These are phyloP conservation scores for Solanum neorickii DNA, from an alignment of 257 asterid species.

Conservation along the genomic window DNA sequence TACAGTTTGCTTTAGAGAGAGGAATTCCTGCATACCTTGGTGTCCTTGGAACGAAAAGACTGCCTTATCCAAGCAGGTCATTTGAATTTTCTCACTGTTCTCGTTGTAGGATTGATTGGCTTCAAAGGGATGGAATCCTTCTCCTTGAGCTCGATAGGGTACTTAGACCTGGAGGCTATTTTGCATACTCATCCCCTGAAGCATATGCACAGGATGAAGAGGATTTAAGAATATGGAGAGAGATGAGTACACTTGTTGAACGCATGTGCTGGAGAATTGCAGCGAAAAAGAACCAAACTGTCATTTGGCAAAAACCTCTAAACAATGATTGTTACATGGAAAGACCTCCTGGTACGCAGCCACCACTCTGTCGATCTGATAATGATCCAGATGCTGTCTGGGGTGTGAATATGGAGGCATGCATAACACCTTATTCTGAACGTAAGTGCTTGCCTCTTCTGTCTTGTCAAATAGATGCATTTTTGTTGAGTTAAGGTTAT, in stretches of 20 bases:
- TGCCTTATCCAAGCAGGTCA: conserved; percentile 93
- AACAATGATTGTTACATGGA: conserved; percentile 67
- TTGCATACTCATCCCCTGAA: conserved; percentile 92
- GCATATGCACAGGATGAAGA: conserved; percentile 96
- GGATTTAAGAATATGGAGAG: conserved; percentile 73
- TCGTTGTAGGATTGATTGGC: conserved; percentile 96
- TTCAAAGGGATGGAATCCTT: conserved; percentile 86
- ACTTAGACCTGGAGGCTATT: conserved; percentile 94
- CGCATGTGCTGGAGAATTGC: conserved; percentile 97
- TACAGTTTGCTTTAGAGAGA: conserved; percentile 91
- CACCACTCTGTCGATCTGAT: conserved; percentile 85
- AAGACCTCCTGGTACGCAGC: conserved; percentile 67
- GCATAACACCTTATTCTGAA: conserved; percentile 85
- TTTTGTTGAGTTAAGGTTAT: neutral
- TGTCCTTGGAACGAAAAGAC: conserved; percentile 92
- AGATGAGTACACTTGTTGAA: conserved; percentile 77
- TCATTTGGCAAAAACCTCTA: conserved; percentile 84
- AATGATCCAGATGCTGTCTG: conserved; percentile 87
- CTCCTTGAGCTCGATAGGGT: conserved; percentile 89
- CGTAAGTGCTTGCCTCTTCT: conserved; percentile 38
- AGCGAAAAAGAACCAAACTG: conserved; percentile 73
- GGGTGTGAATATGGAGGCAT: conserved; percentile 78
- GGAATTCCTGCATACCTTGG: conserved; percentile 96
- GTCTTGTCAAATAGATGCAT: neutral
- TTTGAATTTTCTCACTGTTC: conserved; percentile 91